Base-by-base conservation (phyloP, 2,329 filamentous ascomycete genomes). In the Xylaria sp. region DNA sequence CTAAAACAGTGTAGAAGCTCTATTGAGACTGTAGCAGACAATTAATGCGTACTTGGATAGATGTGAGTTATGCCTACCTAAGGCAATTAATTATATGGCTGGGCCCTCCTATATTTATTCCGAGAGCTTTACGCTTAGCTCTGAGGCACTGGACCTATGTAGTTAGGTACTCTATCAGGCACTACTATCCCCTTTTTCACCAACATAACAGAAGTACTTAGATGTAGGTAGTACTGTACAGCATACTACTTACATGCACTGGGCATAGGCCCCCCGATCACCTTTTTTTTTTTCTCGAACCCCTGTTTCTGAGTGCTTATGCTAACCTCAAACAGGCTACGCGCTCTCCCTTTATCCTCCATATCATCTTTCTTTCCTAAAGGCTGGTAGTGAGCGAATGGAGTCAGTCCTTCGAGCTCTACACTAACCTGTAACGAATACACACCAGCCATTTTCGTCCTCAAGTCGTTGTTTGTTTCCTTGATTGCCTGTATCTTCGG, bases 341-440 rank as follows among this genome's bases (percentile, higher is more conserved):
- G 68, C 64, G 57, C 47, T 58, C 61, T 69, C 67, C 70, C 71
- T 72, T 73, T 73, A 70, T 69, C 64, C 68, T 52, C 53, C 57
- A 60, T 63, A 60, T 62, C 62, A 60, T 62, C 62, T 60, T 60
- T 63, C 49, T 57, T 63, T 63, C 57, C 49, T 31, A 64, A 66
- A 65, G 64, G 66, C 61, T 67, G 62, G 64, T 55, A 63, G 54
- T 54, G 61, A 58, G 54, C 57, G 35, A 49, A 66, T 57, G 57
- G 60, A 58, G 57, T 66, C 63, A 58, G 57, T 66, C 63, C 60
- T 61, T 56, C 60, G 45, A 65, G 59, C 63, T 67, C 56, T 63
- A 52, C 63, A 65, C 56, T 63, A 52, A 62, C 55, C 60, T 63
- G 56, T 53, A 50, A 61, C 58, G 43, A 50, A 37, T 33, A 52